A percentile compares a stretch with the other conserved stretches of the same genome.
These are phyloP conservation scores for Papiliotrema laurentii DNA, from an alignment of 1,284 basidiomycete species.

Conservation along the genomic window DNA sequence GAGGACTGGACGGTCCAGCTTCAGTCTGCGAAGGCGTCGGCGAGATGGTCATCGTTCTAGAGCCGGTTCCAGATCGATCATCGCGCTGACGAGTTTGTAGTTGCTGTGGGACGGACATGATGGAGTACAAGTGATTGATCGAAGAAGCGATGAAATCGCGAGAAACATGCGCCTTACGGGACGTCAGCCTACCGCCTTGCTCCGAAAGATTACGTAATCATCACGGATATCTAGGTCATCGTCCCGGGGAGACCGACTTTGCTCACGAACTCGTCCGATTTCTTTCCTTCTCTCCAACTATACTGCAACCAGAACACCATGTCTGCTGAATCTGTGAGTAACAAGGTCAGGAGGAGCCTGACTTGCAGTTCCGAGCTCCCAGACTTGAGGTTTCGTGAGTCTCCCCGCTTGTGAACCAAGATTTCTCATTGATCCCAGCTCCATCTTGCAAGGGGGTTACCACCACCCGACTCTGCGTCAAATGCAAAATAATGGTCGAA, in stretches of 20 bases:
- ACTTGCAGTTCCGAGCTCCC: constrained; percentile 12
- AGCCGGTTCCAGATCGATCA: constrained; percentile 14
- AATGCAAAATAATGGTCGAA: constrained; percentile 68
- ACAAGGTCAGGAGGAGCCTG: background rate
- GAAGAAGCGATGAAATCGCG: too few relatives aligned
- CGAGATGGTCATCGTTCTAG: constrained; percentile 29
- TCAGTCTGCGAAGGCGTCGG: constrained; percentile 8
- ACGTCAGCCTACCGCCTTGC: too few relatives aligned
- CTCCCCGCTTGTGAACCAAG: background rate
- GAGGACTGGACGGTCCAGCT: constrained; percentile 8
- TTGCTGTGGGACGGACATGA: background rate
- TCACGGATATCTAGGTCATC: too few relatives aligned
- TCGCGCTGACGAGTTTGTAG: background rate
- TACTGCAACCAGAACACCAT: background rate
- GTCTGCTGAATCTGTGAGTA: background rate
- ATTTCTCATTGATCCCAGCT: constrained; percentile 48
- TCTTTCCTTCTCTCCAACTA: background rate
- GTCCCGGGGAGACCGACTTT: too few relatives aligned
- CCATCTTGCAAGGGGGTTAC: constrained; percentile 87
- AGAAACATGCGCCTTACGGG: too few relatives aligned
- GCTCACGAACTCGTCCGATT: too few relatives aligned
- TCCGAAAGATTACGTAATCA: too few relatives aligned
- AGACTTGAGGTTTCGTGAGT: constrained; percentile 35
- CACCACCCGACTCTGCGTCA: constrained; percentile 79
- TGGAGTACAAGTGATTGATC: background rate